Base-by-base conservation (phyloP, 805 yeast genomes). In the Cyberlindnera suaveolens region DNA sequence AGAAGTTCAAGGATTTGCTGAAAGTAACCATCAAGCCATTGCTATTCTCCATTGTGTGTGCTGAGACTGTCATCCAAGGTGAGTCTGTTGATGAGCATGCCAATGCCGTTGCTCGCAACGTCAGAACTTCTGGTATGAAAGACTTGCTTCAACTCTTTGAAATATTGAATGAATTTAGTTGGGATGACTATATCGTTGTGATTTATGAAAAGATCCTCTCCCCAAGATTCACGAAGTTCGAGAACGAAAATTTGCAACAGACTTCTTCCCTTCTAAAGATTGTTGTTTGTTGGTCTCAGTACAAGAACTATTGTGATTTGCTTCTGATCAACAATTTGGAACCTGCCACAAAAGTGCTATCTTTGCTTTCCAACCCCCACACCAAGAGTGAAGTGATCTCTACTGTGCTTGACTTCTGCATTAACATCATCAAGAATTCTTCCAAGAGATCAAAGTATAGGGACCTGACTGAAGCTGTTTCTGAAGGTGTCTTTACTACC, bases 191-290 rank as follows among this genome's bases (percentile, higher is more conserved):
- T 48, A 70, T 76, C 16, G 65, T 66, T 13, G 52, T 62, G 2
- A 74, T 93, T 11, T 83, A 75, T 54, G 58, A 62, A 3, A 57
- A 66, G 19, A 67, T 88, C 18, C 66, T 91, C 13, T 53, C 60
- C 17, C 89, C 95, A 7, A 75, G 95, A 55, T 67, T 93, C 52
- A 67, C 47, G 1, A 67, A 72, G 11, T 91, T 91, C 61, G 82
- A 82, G 3, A 72, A 66, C 34, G 96, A 85, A 54, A 93, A 91
- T 59, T 67, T 83, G 29, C 95, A 88, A 57, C 88, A 84, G 54
- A 82, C 91, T 1, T 88, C 97, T 0, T 74, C 95, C 0, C 59
- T 91, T 36, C 65, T 90, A 76, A 76, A 70, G 43, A 58, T 88
- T 9, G 74, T 91, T 54, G 62, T 77, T 6, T 65, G 74, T 8